Percentiles rank a stretch among this genome's conserved stretches.
Evolutionary conservation across 495 filamentous ascomycete species (phyloP).

Genomic region (Lasiosphaeria hispida): DNA sequence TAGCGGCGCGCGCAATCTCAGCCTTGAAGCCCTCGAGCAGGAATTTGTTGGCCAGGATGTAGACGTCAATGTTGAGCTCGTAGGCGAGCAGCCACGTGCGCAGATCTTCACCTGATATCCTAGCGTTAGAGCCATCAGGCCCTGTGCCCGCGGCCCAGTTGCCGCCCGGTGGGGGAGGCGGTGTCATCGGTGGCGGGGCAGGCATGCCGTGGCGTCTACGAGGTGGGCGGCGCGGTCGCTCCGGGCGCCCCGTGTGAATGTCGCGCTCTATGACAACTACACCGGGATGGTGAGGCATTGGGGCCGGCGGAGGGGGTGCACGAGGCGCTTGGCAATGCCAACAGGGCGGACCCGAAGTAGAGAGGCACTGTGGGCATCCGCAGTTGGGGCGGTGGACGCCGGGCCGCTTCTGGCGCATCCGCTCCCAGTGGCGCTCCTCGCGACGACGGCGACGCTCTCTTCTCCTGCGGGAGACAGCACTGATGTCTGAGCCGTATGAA

Average conservation of each 20-base stretch:
- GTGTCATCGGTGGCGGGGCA: slow-evolving; percentile 13
- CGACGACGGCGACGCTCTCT: slow-evolving; percentile 35
- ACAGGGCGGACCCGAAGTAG: slow-evolving; percentile 36
- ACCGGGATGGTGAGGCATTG: slow-evolving; percentile 19
- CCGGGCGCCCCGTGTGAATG: slow-evolving; percentile 3
- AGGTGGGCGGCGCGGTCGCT: slow-evolving; percentile 10
- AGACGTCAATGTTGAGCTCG: slow-evolving; percentile 43
- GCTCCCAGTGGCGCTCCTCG: slow-evolving; percentile 38
- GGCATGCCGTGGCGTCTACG: slow-evolving; percentile 15
- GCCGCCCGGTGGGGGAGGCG: slow-evolving; percentile 10
- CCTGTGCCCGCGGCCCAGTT: neutral
- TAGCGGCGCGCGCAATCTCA: slow-evolving; percentile 34
- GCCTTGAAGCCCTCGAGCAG: slow-evolving; percentile 44
- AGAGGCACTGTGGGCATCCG: slow-evolving; percentile 38
- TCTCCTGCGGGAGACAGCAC: slow-evolving; percentile 33
- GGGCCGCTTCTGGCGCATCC: slow-evolving; percentile 39
- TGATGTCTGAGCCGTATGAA: slow-evolving; percentile 34
- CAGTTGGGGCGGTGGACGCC: slow-evolving; percentile 44
- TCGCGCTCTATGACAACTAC: slow-evolving; percentile 19
- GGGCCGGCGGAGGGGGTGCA: slow-evolving; percentile 30
- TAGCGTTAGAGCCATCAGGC: slow-evolving; percentile 18
- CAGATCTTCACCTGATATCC: slow-evolving; percentile 42
- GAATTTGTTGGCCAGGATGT: slow-evolving; percentile 46
- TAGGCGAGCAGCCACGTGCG: slow-evolving; percentile 47
- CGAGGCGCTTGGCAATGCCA: slow-evolving; percentile 46